Conservation (phyloP, 2,329 filamentous ascomycete species). For the Mycocentrospora acerina region DNA sequence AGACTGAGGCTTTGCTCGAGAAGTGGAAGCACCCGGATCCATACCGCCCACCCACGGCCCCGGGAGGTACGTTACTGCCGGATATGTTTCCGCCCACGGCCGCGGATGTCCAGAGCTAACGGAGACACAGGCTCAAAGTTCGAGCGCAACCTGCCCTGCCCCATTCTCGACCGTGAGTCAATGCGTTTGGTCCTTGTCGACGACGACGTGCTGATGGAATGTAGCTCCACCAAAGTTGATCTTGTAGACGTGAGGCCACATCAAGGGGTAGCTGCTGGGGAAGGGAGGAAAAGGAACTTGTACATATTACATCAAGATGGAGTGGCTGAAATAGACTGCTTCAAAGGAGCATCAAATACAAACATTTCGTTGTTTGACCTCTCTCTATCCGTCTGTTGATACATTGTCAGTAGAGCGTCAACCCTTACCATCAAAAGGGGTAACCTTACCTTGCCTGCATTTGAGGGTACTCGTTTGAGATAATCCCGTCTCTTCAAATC, state of each 20-base stretch:
- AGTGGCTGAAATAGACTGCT: slow-evolving; percentile 5
- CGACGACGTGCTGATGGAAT: slow-evolving; percentile 13
- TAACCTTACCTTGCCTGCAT: too few relatives aligned
- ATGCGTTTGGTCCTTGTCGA: slow-evolving; percentile 2
- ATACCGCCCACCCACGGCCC: slow-evolving; percentile 84
- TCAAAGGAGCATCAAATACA: slow-evolving; percentile 2
- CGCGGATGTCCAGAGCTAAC: slow-evolving; percentile 22
- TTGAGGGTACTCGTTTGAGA: too few relatives aligned
- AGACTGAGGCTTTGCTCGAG: slow-evolving; percentile 84
- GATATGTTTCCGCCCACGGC: slow-evolving; percentile 24
- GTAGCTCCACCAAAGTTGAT: slow-evolving; percentile 41
- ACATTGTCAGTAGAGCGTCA: too few relatives aligned
- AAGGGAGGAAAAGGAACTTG: slow-evolving; percentile 9
- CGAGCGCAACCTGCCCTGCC: slow-evolving; percentile 85
- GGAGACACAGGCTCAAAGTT: slow-evolving; percentile 79
- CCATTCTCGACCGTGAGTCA: slow-evolving; percentile 75
- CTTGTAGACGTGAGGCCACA: slow-evolving; percentile 19
- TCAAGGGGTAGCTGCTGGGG: slow-evolving; percentile 1
- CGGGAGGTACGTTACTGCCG: slow-evolving; percentile 68
- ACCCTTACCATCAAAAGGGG: too few relatives aligned
- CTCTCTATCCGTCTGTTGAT: too few relatives aligned
- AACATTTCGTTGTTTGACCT: slow-evolving; percentile 10
- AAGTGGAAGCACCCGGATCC: slow-evolving; percentile 98
- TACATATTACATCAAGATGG: slow-evolving; percentile 13
- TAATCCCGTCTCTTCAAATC: too few relatives aligned